Percentiles rank a stretch among this genome's conserved stretches.
phyloP scores from a whole-genome alignment of 2,329 filamentous ascomycete genomes.

The Knufia petricola region DNA sequence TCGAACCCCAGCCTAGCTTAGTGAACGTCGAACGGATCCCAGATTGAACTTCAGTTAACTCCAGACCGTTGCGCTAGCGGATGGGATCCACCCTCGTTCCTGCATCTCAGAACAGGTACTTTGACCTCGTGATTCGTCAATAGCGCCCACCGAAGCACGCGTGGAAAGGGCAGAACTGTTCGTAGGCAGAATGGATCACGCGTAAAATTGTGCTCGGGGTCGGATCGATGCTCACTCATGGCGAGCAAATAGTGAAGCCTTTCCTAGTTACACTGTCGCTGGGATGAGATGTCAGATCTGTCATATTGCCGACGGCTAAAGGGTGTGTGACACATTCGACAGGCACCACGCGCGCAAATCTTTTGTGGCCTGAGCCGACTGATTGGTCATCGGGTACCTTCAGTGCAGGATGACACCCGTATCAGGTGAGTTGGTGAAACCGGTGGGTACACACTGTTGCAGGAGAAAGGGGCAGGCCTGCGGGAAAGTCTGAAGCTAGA shows the following conservation, averaged over 20 bases:
- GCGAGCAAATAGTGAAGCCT: not conserved
- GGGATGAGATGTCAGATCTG: no score
- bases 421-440: not conserved
- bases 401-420: not conserved
- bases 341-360: not conserved
- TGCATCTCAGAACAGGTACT: not conserved
- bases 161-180: no score
- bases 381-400: not conserved
- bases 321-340: no score
- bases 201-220: no score
- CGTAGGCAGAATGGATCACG: no score
- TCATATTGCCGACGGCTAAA: no score
- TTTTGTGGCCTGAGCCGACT: not conserved
- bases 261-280: no score
- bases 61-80: not conserved
- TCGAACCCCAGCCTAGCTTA: not conserved
- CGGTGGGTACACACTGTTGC: not conserved
- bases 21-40: not conserved
- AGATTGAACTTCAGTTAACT: not conserved
- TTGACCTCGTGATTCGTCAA: slow-evolving; percentile 3
- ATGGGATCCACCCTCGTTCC: not conserved
- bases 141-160: not conserved
- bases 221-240: not conserved
- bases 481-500: not conserved
- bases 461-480: not conserved